Evolutionary conservation across 768 basidiomycete genomes (phyloP), one percentile per base, ranked within the genome.

Genomic region (Cystofilobasidium capitatum): DNA sequence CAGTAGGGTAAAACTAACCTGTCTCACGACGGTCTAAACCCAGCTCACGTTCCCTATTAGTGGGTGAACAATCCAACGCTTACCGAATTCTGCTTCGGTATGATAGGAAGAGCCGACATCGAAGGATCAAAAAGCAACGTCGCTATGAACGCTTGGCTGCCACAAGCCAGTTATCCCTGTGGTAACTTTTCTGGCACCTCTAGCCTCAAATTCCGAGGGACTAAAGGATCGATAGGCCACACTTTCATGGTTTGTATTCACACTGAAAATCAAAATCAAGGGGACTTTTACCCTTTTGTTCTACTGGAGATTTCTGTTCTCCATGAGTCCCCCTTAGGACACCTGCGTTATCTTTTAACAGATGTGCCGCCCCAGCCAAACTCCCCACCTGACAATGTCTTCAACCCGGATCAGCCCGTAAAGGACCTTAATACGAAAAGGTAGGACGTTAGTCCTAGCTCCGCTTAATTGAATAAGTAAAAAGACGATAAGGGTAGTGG

Each of bases 1-100:
- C 83, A 85, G 83, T 84, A 86, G 84, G 83, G 84, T 86, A 86
- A 85, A 86, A 86, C 84, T 86, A 86, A 86, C 84, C 85, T 86
- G 84, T 86, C 85, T 85, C 84, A 85, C 83, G 82, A 86, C 81
- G 83, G 84, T 85, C 84, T 85, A 85, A 85, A 85, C 84, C 84
- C 84, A 85, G 84, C 84, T 84, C 84, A 84, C 82, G 81, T 84
- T 85, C 83, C 85, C 84, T 85, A 85, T 84, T 84, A 81, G 81
- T 82, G 84, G 84, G 84, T 85, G 84, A 85, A 85, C 83, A 84
- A 85, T 85, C 84, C 84, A 85, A 85, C 82, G 82, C 83, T 84
- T 84, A 84, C 83, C 82, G 82, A 85, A 84, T 85, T 85, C 83
- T 85, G 83, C 84, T 84, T 85, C 82, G 81, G 83, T 84, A 85